Base-by-base conservation (phyloP, 345 rosid species). In the Populus alba region DNA sequence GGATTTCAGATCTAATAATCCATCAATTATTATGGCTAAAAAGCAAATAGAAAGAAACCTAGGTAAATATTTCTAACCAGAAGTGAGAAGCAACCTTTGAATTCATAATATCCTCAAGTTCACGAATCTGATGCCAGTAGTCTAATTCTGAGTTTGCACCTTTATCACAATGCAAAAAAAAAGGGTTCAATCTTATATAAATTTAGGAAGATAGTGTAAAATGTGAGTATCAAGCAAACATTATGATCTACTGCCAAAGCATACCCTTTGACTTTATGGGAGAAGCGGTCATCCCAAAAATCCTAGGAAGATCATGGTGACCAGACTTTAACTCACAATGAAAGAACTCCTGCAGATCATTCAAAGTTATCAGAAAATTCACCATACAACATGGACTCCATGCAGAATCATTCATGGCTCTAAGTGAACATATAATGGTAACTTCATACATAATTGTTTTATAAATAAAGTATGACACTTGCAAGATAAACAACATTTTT, bases 261-360 rank as follows among this genome's bases (percentile, higher is more conserved):
- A 25, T 79, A 94, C 98, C 94, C 81, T 94, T 94, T 25, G 93
- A 76, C 77, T 92, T 92, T 69, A 96, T 92, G 29, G 84, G 99
- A 66, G 98, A 96, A 45, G 98, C 98, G 38, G 97, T 96, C 99
- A 94, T 89, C 68, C 99, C 99, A 70, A 91, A 86, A 82, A 96
- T 90, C 85, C 94, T 82, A 2, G 99, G 99, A 81, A 92, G 86
- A 66, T 79, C 31, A 6, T 74, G 57, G 47, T 13, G 71, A 79
- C 84, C 84, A 69, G 83, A 81, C 22, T 31, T 38, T 20, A 89
- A 72, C 66, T 83, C 82, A 6, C 70, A 81, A 79, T 92, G 94
- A 87, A 91, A 96, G 77, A 91, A 96, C 75, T 96, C 98, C 99
- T 96, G 88, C 51, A 83, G 61, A 76, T 73, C 71, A 59, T 31